Conservation (phyloP, 805 yeast species). For the Saccharomycopsis sp. region DNA sequence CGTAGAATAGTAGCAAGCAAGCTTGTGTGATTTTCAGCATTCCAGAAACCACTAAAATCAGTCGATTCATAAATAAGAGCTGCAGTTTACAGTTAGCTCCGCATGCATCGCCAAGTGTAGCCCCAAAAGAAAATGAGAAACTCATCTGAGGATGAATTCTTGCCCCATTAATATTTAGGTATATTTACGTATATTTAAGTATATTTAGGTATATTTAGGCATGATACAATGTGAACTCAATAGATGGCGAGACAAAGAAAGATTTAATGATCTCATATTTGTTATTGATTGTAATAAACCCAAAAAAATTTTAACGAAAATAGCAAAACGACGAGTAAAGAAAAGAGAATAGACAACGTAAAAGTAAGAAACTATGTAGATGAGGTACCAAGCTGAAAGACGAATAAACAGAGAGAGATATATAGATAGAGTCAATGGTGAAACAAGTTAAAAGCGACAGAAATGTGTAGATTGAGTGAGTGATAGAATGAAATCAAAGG, state of each 20-base stretch:
- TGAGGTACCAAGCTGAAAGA: background rate
- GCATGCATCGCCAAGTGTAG: no score
- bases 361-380: background rate
- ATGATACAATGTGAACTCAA: no score
- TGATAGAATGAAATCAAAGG: background rate
- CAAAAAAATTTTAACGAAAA: background rate
- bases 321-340: background rate
- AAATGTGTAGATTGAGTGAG: background rate
- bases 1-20: background rate
- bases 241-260: no score
- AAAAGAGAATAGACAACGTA: background rate
- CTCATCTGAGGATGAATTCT: no score
- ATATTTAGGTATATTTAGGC: no score
- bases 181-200: no score
- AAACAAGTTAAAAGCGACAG: background rate
- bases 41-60: background rate
- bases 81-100: background rate
- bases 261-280: background rate
- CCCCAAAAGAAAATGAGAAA: background rate
- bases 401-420: no score
- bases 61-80: background rate
- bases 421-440: background rate
- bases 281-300: background rate
- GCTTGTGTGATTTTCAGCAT: background rate
- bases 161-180: no score